Percentiles rank a stretch among this genome's conserved stretches.
Conservation (phyloP, 148 eudicot species). For the Cornus florida region DNA sequence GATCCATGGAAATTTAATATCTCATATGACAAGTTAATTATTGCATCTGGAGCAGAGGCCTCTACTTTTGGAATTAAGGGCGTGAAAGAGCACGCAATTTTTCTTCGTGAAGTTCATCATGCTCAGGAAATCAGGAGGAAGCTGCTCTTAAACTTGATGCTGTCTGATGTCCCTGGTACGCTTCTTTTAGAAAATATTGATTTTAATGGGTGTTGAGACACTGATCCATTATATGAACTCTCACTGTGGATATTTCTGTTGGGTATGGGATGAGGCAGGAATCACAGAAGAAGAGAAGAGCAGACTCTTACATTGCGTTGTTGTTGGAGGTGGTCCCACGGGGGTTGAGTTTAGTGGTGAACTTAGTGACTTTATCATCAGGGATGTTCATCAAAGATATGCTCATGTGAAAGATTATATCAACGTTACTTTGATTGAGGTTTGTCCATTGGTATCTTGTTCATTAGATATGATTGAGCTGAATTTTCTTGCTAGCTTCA, state of each 20-base stretch:
- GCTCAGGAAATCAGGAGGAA: constrained; percentile 94
- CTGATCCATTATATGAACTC: background rate
- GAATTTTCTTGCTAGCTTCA: background rate
- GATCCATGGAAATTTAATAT: constrained; percentile 79
- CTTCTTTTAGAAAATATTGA: background rate
- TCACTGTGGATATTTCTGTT: constrained; percentile 6
- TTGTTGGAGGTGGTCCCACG: constrained; percentile 98
- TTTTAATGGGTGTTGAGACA: background rate
- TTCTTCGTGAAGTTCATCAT: constrained; percentile 96
- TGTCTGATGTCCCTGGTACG: constrained; percentile 95
- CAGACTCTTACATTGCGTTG: constrained; percentile 86
- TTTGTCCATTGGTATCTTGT: constrained; percentile 13
- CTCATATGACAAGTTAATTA: constrained; percentile 86
- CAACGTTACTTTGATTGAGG: constrained; percentile 91
- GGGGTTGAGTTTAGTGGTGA: constrained; percentile 99
- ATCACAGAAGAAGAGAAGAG: constrained; percentile 77
- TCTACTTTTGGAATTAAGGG: constrained; percentile 89
- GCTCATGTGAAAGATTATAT: constrained; percentile 87
- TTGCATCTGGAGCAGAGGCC: constrained; percentile 87
- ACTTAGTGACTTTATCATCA: constrained; percentile 91
- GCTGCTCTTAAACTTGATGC: constrained; percentile 82
- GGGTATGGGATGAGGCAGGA: constrained; percentile 41
- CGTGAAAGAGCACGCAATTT: constrained; percentile 74
- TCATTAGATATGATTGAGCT: background rate
- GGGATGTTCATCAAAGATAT: constrained; percentile 84